Conservation (phyloP, 176 grass and related monocot genomes). For the maize (Zea mays) region DNA sequence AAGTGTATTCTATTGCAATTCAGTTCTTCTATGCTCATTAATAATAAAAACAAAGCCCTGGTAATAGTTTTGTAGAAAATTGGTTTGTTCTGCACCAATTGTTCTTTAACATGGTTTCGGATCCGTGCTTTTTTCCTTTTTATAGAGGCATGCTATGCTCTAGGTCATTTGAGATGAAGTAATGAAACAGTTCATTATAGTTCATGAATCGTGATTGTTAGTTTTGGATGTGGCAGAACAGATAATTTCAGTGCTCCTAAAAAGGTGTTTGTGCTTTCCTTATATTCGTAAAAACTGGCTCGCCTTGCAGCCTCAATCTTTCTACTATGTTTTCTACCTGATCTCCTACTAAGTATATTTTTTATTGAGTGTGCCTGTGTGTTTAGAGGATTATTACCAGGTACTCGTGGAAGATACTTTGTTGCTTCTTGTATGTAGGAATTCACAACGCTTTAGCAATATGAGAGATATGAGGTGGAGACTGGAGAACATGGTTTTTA, state of each 20-base stretch:
- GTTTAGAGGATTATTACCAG: constrained; percentile 26
- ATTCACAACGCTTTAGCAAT: background rate
- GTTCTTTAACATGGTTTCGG: background rate
- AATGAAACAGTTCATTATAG: background rate
- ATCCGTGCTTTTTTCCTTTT: background rate
- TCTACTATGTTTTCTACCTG: background rate
- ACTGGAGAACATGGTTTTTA: constrained; percentile 26
- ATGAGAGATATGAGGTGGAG: background rate
- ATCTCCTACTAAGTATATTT: background rate
- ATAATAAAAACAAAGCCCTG: background rate
- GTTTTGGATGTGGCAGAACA: background rate
- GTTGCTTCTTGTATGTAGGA: background rate
- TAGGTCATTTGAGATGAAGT: constrained; percentile 9
- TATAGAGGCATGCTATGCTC: background rate
- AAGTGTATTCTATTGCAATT: background rate
- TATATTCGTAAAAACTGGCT: background rate
- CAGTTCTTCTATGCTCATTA: background rate
- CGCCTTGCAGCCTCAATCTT: constrained; percentile 8
- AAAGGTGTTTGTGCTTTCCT: background rate
- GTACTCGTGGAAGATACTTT: constrained; percentile 10
- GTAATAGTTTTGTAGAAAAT: background rate
- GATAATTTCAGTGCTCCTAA: background rate
- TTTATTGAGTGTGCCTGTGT: background rate
- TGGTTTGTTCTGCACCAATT: background rate
- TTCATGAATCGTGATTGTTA: background rate